These are phyloP conservation scores for Magnusiomyces fungicola DNA, from an alignment of 1,139 yeast species.

Conservation along the genomic window DNA sequence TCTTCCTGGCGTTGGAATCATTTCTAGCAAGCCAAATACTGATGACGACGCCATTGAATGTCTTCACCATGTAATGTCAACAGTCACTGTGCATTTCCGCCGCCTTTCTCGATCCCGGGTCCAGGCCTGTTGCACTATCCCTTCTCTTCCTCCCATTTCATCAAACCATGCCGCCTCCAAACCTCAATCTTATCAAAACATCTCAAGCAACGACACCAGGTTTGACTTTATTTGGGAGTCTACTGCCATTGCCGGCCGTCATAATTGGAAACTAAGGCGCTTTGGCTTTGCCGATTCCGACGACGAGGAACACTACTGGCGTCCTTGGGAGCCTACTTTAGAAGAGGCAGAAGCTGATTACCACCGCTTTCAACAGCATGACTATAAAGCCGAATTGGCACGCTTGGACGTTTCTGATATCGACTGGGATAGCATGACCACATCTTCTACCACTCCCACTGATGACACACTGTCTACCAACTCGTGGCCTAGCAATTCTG, in stretches of 20 bases:
- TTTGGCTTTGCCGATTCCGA: slow-evolving; percentile 24
- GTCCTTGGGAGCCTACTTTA: slow-evolving; percentile 21
- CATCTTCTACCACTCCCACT: background rate
- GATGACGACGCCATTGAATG: too few species aligned
- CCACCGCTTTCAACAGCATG: slow-evolving; percentile 10
- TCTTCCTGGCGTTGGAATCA: background rate
- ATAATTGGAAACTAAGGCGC: slow-evolving; percentile 21
- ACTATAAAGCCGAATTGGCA: slow-evolving; percentile 12
- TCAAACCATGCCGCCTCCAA: background rate
- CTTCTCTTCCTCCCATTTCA: slow-evolving; percentile 7
- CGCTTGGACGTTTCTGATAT: slow-evolving; percentile 7
- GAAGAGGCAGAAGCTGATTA: slow-evolving; percentile 23
- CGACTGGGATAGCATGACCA: slow-evolving; percentile 12
- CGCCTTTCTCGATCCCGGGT: slow-evolving; percentile 20
- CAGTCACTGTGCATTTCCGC: slow-evolving; percentile 7
- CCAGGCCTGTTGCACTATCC: slow-evolving; percentile 20
- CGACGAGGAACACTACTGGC: slow-evolving; percentile 27
- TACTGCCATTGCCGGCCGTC: slow-evolving; percentile 17
- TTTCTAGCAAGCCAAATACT: too few species aligned
- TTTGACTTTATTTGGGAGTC: slow-evolving; percentile 27
- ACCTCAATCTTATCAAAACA: background rate
- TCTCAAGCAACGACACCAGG: slow-evolving; percentile 1
- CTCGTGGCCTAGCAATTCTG: background rate
- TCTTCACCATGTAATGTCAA: background rate
- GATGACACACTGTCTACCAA: background rate